Evolutionary conservation across 345 rosid genomes (phyloP).

Genomic region (Corchorus capsularis): DNA sequence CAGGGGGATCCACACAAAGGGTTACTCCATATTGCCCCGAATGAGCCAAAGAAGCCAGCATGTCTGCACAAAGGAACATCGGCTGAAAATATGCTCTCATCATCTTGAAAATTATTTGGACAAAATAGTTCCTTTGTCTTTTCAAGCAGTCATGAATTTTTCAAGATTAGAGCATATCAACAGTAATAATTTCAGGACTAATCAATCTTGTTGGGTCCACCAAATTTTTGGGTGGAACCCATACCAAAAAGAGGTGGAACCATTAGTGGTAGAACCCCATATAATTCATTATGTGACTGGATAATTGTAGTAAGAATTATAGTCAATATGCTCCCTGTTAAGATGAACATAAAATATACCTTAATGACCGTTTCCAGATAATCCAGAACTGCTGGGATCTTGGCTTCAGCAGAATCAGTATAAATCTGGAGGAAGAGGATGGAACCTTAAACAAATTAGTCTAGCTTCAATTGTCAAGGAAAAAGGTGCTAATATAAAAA

Average conservation of each 20-base stretch:
- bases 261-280: too few species aligned
- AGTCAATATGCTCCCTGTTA: too few species aligned
- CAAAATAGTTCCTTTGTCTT: neutral
- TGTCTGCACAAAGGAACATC: too few species aligned
- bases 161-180: neutral
- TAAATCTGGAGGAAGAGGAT: slow-evolving; percentile 60
- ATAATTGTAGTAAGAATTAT: too few species aligned
- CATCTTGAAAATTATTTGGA: slow-evolving; percentile 4
- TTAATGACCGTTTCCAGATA: slow-evolving; percentile 81
- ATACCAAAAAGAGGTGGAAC: too few species aligned
- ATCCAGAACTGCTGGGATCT: slow-evolving; percentile 85
- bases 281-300: too few species aligned
- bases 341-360: slow-evolving; percentile 42
- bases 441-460: slow-evolving; percentile 7
- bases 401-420: slow-evolving; percentile 90
- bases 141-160: neutral
- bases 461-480: slow-evolving; percentile 10
- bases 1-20: too few species aligned
- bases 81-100: neutral
- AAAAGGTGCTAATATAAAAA: neutral
- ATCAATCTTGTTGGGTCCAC: too few species aligned
- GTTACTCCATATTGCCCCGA: too few species aligned
- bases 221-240: too few species aligned
- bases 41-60: too few species aligned
- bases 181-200: too few species aligned